Base-by-base conservation (phyloP, 768 basidiomycete species). In the Leccinum uliginosum region DNA sequence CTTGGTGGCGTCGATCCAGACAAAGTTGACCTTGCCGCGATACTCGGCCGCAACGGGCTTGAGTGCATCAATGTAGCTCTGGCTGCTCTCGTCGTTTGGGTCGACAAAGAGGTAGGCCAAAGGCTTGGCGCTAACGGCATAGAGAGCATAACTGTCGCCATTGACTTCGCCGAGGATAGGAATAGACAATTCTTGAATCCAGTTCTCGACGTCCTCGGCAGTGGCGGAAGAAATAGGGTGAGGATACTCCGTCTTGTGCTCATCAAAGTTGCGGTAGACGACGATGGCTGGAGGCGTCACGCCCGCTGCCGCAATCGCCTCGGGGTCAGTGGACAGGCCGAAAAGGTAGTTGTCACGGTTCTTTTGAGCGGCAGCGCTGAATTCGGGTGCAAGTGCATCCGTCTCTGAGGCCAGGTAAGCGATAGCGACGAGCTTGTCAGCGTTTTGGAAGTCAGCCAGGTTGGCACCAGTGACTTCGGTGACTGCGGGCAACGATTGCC, bases 91-190 rank as follows among this genome's bases (percentile, higher is more conserved):
- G 57, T 82, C 79, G 45, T 81, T 72, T 29, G 95, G 88, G 72
- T 98, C 93, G 63, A 95, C 66, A 78, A 99, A 99, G 63, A 97
- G 80, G 76, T 99, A 99, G 24, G 91, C 93, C 60, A 99, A 82
- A 30, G 97, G 94, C 67, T 92, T 89, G 52, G 79, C 73, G 68
- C 91, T 92, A 60, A 75, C 69, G 12, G 91, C 91, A 74, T 99
- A 99, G 54, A 79, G 55, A 53, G 80, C 83, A 73, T 95, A 99
- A 79, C 98, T 99, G 57, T 98, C 96, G 26, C 88, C 91, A 58
- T 81, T 88, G 71, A 99, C 92, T 73, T 99, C 91, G 62, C 91
- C 95, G 59, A 99, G 75, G 65, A 93, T 71, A 26, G 97, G 96
- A 50, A 97, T 78, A 32, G 93, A 80, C 69, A 98, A 85, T 53